Percentiles rank a stretch among this genome's conserved stretches.
These are phyloP conservation scores for Phytophthora kernoviae DNA, from an alignment of 352 stramenopile genomes.

Conservation along the genomic window DNA sequence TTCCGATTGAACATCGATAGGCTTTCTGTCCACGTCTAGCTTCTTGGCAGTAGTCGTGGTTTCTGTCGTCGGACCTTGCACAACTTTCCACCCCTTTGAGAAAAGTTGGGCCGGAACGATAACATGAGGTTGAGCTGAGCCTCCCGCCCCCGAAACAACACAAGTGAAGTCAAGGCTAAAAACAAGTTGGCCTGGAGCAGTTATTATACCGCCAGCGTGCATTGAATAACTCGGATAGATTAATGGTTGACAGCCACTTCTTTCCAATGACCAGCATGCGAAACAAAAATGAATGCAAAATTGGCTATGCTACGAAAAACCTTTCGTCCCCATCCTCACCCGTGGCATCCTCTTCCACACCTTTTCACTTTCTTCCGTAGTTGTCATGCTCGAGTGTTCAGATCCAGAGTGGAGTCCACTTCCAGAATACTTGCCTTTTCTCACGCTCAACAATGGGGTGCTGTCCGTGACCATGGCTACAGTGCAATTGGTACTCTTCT, in stretches of 20 bases:
- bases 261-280: too few species aligned
- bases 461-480: neutral
- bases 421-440: too few species aligned
- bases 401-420: neutral
- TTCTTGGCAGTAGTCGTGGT: neutral
- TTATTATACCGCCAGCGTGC: too few species aligned
- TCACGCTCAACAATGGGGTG: conserved; percentile 11
- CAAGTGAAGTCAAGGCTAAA: too few species aligned
- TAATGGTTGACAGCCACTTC: too few species aligned
- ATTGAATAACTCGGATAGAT: too few species aligned
- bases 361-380: too few species aligned
- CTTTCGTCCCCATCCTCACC: too few species aligned
- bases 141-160: neutral
- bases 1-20: neutral
- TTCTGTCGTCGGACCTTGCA: conserved; percentile 2
- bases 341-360: too few species aligned
- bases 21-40: neutral
- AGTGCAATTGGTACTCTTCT: neutral
- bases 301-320: too few species aligned
- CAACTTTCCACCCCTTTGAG: conserved; percentile 12
- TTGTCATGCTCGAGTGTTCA: neutral
- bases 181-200: too few species aligned
- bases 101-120: neutral
- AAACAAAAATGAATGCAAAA: too few species aligned
- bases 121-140: neutral